Base-by-base conservation (phyloP, 1,284 basidiomycete genomes). In the Somion occarium region DNA sequence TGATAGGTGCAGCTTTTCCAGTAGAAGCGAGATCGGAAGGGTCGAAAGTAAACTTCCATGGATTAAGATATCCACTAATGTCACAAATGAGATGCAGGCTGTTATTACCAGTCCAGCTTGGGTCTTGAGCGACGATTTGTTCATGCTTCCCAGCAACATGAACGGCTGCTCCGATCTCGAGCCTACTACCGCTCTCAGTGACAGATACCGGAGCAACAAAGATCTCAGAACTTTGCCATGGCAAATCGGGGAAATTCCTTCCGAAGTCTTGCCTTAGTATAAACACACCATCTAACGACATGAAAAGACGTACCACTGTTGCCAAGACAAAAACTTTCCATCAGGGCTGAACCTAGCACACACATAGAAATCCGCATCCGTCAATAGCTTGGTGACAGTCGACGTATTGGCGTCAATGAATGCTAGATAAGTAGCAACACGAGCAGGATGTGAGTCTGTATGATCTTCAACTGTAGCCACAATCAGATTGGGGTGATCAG, bases 141-240 rank as follows among this genome's bases (percentile, higher is more conserved):
- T 34, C 30, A 15, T 34, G 30, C 30, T 34, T 34, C 13, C 83
- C 83, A 0, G 79, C 77, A 13, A 88, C 66, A 26, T 67, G 69
- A 23, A 43, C 23, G 4, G 42, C 19, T 5, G 53, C 61, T 9
- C 52, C 51, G 49, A 74, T 70, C 12, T 58, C 59, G 39, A 79
- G 22, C 0, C 53, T 56, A 11, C 18, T 38, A 18, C 37, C 13
- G 18, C 39, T 18, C 19, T 19, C 5, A 23, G 42, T 43, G 20
- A 23, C 23, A 13, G 23, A 9, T 9, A 43, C 42, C 3, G 75
- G 69, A 0, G 79, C 84, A 22, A 86, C 64, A 57, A 76, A 72
- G 34, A 91, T 69, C 59, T 84, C 71, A 0, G 79, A 75, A 18
- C 82, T 83, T 59, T 89, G 82, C 83, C 87, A 92, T 18, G 89